Conservation (phyloP, 2,329 filamentous ascomycete genomes). For the Neophaeococcomyces mojaviensis region DNA sequence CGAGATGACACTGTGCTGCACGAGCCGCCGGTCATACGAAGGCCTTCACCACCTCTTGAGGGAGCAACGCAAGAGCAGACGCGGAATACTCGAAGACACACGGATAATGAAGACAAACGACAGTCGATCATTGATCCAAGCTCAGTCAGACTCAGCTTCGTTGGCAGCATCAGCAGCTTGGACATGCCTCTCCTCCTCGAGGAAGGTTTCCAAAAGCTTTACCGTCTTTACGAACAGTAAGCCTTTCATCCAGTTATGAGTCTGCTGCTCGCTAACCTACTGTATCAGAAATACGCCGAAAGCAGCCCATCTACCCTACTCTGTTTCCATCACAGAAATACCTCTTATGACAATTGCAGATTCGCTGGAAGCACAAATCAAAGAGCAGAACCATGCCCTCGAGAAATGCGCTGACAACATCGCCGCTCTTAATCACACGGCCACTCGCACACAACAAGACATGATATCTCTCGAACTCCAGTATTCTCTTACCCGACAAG, state of each 20-base stretch:
- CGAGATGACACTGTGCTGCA: no score
- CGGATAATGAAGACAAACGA: not conserved
- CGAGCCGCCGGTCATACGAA: no score
- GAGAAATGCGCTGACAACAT: slow-evolving; percentile 2
- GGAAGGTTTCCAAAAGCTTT: slow-evolving; percentile 6
- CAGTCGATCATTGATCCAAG: slow-evolving; percentile 4
- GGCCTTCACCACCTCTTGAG: not conserved
- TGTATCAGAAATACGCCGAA: not conserved
- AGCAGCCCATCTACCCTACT: not conserved
- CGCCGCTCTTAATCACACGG: not conserved
- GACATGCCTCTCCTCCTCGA: not conserved
- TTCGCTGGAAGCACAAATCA: not conserved
- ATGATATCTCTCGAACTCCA: not conserved
- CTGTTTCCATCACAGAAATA: slow-evolving; percentile 4
- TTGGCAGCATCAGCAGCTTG: not conserved
- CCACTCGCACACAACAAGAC: not conserved
- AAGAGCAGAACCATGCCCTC: slow-evolving; percentile 1
- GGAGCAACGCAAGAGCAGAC: not conserved
- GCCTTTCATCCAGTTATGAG: not conserved
- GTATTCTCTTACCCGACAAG: slow-evolving; percentile 2
- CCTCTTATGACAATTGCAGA: slow-evolving; percentile 4
- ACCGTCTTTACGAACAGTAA: slow-evolving; percentile 5
- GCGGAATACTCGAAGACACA: not conserved
- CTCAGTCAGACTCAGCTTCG: slow-evolving; percentile 2
- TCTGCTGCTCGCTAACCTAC: not conserved